Base-by-base conservation (phyloP, 164 flowering plant species). In the Aristolochia fimbriata region DNA sequence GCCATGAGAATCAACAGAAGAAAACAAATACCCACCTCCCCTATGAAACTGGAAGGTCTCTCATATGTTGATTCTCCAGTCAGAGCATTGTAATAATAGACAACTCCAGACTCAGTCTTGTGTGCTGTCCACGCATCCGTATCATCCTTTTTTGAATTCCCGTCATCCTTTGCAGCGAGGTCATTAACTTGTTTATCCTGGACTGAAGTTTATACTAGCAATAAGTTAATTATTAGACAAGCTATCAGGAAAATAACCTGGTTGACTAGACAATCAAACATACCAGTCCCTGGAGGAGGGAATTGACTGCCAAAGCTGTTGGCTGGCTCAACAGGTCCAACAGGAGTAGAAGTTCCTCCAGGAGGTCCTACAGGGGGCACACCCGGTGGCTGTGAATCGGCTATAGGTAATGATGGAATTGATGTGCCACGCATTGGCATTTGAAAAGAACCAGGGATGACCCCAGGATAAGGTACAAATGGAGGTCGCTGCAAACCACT, bases 51-150 rank as follows among this genome's bases (percentile, higher is more conserved):
- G 52, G 81, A 41, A 58, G 99, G 99, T 64, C 73, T 88, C 59
- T 80, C 83, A 76, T 94, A 91, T 4, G 99, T 94, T 17, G 99
- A 94, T 71, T 82, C 85, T 62, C 91, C 88, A 0, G 96, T 83
- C n/a, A 81, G 46, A 55, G 97, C 81, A 77, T 94, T 91, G 71
- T 94, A 94, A 65, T 91, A 94, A 76, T 94, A 94, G 9, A 84
- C 77, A 72, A 70, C 70, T 62, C 99, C 99, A 10, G 89, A 66
- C 41, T 91, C 95, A 61, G 93, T 82, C 78, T 79, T 84, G 83
- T 91, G 97, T 25, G 93, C 96, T 52, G 95, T 85, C 99, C 99
- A 94, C 15, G 80, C 76, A 71, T 85, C 82, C 17, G 68, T 30
- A 53, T 66, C 82, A 27, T 82, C 85, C 45, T 55, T 72, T 23